A percentile compares a stretch with the other conserved stretches of the same genome.
phyloP scores from a whole-genome alignment of 2,329 filamentous ascomycete genomes.

The Hymenoscyphus fraxineus region DNA sequence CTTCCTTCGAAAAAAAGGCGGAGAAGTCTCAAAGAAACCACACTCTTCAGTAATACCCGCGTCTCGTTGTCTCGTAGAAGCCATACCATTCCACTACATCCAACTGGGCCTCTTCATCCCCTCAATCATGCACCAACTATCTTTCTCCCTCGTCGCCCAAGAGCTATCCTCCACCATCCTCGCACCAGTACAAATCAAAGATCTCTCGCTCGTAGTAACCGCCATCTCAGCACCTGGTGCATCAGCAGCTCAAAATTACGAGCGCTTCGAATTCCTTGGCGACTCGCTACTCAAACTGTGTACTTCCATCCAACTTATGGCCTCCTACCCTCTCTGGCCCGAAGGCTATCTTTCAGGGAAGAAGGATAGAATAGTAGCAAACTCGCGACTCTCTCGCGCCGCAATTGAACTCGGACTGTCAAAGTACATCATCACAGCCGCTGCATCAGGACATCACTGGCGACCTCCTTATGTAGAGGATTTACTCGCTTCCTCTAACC shows the following conservation, averaged over 20 bases:
- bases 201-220: conserved; percentile 55
- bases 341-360: conserved; percentile 69
- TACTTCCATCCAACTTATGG: conserved; percentile 60
- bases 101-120: conserved; percentile 63
- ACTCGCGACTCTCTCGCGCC: conserved; percentile 65
- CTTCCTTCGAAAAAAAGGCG: conserved; percentile 10
- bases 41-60: conserved; percentile 45
- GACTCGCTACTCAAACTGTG: conserved; percentile 78
- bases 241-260: conserved; percentile 63
- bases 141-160: conserved; percentile 59
- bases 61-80: conserved; percentile 48
- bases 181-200: conserved; percentile 47
- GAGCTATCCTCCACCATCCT: conserved; percentile 56
- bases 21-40: conserved; percentile 35
- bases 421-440: conserved; percentile 62
- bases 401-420: conserved; percentile 63
- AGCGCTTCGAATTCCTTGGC: conserved; percentile 82
- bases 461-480: conserved; percentile 56
- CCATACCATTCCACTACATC: conserved; percentile 38
- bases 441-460: conserved; percentile 69
- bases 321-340: conserved; percentile 60
- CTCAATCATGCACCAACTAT: conserved; percentile 66
- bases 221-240: conserved; percentile 68
- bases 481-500: conserved; percentile 28
- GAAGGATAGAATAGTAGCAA: conserved; percentile 70